A percentile compares a stretch with the other conserved stretches of the same genome.
Evolutionary conservation across 2,329 filamentous ascomycete genomes (phyloP).

Genomic region (Colletotrichum ledebouriae): DNA sequence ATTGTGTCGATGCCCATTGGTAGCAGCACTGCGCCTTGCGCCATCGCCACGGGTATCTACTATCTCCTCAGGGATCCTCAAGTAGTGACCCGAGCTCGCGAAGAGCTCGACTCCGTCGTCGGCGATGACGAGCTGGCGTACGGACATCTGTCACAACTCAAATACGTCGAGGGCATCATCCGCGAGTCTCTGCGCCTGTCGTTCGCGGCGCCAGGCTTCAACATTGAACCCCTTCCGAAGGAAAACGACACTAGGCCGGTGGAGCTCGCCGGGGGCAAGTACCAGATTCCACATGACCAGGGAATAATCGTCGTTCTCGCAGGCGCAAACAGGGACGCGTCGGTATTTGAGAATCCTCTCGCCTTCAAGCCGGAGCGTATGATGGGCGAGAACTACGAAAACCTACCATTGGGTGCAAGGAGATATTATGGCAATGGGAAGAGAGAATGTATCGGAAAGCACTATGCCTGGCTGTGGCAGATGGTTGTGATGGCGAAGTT

Average conservation of each 20-base stretch:
- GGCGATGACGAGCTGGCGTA: slow-evolving; percentile 59
- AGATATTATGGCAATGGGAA: slow-evolving; percentile 67
- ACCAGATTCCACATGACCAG: slow-evolving; percentile 63
- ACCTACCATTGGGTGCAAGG: slow-evolving; percentile 59
- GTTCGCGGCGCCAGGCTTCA: slow-evolving; percentile 67
- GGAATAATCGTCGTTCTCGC: slow-evolving; percentile 63
- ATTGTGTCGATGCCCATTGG: slow-evolving; percentile 77
- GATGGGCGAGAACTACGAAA: slow-evolving; percentile 59
- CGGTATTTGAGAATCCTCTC: slow-evolving; percentile 61
- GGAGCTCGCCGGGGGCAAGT: slow-evolving; percentile 62
- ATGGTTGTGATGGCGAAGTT: slow-evolving; percentile 58
- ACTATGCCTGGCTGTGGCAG: slow-evolving; percentile 63
- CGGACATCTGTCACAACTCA: slow-evolving; percentile 64
- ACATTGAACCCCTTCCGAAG: slow-evolving; percentile 62
- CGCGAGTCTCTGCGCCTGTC: slow-evolving; percentile 68
- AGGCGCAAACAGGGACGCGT: slow-evolving; percentile 63
- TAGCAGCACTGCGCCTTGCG: slow-evolving; percentile 62
- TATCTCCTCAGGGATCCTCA: slow-evolving; percentile 65
- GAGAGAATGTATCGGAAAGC: slow-evolving; percentile 64
- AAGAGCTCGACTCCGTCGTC: slow-evolving; percentile 67
- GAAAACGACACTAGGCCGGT: slow-evolving; percentile 59
- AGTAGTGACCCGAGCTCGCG: slow-evolving; percentile 61
- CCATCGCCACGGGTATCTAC: slow-evolving; percentile 61
- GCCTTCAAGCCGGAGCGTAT: slow-evolving; percentile 63
- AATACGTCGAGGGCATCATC: slow-evolving; percentile 67